Conservation (phyloP, 1,284 basidiomycete species). For the Rhodotorula glutinis region DNA sequence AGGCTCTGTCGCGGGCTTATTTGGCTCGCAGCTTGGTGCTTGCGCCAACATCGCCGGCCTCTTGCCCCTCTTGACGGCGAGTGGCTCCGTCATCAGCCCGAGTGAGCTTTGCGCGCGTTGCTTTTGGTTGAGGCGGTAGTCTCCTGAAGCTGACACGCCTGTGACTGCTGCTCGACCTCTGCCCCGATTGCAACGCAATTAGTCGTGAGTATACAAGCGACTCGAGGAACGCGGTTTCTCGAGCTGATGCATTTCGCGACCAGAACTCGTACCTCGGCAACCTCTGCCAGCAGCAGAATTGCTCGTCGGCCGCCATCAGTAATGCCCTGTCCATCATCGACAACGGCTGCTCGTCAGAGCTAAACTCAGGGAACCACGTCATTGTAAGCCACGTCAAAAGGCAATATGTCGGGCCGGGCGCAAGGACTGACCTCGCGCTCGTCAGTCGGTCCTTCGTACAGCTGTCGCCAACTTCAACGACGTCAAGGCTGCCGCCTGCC, state of each 20-base stretch:
- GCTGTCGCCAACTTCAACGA: slow-evolving; percentile 14
- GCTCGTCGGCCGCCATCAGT: slow-evolving; percentile 2
- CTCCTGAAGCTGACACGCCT: neutral
- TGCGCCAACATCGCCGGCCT: slow-evolving; percentile 15
- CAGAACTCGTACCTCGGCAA: slow-evolving; percentile 21
- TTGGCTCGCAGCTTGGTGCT: too few relatives aligned
- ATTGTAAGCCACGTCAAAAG: slow-evolving; percentile 4
- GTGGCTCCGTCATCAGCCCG: neutral
- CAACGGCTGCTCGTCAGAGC: slow-evolving; percentile 23
- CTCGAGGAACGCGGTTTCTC: too few relatives aligned
- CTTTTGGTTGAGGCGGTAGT: too few relatives aligned
- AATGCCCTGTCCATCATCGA: slow-evolving; percentile 20
- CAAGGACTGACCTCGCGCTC: neutral
- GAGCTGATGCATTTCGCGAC: too few relatives aligned
- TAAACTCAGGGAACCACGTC: slow-evolving; percentile 4
- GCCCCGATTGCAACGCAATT: too few relatives aligned
- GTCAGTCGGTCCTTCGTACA: too few relatives aligned
- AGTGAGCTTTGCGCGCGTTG: neutral
- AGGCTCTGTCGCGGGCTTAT: too few relatives aligned
- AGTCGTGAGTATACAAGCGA: too few relatives aligned
- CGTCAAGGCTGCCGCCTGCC: slow-evolving; percentile 25
- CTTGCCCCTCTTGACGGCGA: slow-evolving; percentile 10
- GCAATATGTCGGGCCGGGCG: neutral
- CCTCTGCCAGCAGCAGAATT: slow-evolving; percentile 13
- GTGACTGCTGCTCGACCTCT: neutral